Evolutionary conservation across 140 eudicot species (phyloP), one percentile per base, ranked within the genome.

Genomic region (Bidens hawaiensis): DNA sequence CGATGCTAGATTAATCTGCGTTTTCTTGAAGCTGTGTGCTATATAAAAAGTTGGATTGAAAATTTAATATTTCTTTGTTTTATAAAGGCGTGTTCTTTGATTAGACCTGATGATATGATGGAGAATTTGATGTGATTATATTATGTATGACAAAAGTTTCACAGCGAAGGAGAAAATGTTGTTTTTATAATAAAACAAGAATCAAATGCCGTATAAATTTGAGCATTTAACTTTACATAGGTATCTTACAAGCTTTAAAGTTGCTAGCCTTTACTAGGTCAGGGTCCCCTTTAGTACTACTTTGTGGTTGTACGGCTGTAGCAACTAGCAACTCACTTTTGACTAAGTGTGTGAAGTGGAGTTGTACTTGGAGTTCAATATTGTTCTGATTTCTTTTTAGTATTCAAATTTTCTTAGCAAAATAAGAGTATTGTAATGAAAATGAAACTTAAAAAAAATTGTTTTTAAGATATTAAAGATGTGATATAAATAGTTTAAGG

Each of bases 1-100:
- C 78, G 95, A 73, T 89, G 95, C 75, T 85, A 78, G 62, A 41
- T 67, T 15, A 48, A 65, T 65, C 45, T 22, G 26, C 18, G 1
- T 24, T 36, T 57, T 36, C 23, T 50, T 53, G 30, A 26, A 62
- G 54, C 18, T 30, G 41, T 70, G 75, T 60, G 69, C 53, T 61
- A 62, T 28, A 71, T 57, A 30, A 62, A 51, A 19, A 5, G 41
- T 52, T 52, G 71, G 70, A 62, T 53, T 40, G 18, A 52, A 14
- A 18, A 28, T 14, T 51, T 51, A 11, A 27, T 62, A 49, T 40
- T 34, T 51, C 6, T 49, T 50, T 34, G 36, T 49, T 71, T 41
- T 40, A 40, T 28, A 58, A 53, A 53, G 26, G 64, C 42, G 9
- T 24, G 51, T 70, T 70, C 46, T 46, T 55, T 60, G 48, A 34